Evolutionary conservation across 805 yeast species (phyloP), one percentile per base, ranked within the genome.

Genomic region (Monosporozyma yasuniensis): DNA sequence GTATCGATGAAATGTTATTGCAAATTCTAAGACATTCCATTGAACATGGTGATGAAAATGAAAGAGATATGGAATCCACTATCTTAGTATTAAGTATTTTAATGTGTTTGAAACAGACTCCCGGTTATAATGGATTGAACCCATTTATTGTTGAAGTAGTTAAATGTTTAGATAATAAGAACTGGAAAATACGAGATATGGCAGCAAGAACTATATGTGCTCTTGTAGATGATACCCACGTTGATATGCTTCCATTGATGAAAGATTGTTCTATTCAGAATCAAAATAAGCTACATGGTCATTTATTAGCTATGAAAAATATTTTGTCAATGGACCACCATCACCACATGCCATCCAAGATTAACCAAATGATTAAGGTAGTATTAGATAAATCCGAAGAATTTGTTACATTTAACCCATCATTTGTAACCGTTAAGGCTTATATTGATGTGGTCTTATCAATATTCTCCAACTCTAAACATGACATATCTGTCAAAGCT

Each of bases 161-260:
- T 23, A 47, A 58, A 18, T 74, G 83, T 53, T 67, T 90, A 28
- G 69, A 70, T 0, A 77, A 79, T 52, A 66, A 65, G 42, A 70
- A 74, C 49, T 91, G 96, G 96, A 88, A 88, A 58, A 75, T 93
- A 8, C 75, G 99, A 54, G 96, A 90, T 60, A 78, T 87, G 78
- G 85, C 96, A 0, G 87, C 96, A 0, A 74, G 81, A 59, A 78
- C 88, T 4, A 58, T 87, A 1, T 77, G 83, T 0, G 67, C 82
- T 0, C 64, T 83, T 45, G 62, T 77, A 1, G 69, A 66, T 1
- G 61, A 67, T 8, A 57, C 67, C 2, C 50, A 57, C 1, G 54
- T 55, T 3, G 71, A 72, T 32, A 59, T 72, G 5, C 30, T 46
- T 3, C 34, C 49, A 0, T 55, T 76, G 8, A 43, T 72, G 11